These are phyloP conservation scores for Diddensiella transvaalensis DNA, from an alignment of 805 yeast species.

Conservation along the genomic window DNA sequence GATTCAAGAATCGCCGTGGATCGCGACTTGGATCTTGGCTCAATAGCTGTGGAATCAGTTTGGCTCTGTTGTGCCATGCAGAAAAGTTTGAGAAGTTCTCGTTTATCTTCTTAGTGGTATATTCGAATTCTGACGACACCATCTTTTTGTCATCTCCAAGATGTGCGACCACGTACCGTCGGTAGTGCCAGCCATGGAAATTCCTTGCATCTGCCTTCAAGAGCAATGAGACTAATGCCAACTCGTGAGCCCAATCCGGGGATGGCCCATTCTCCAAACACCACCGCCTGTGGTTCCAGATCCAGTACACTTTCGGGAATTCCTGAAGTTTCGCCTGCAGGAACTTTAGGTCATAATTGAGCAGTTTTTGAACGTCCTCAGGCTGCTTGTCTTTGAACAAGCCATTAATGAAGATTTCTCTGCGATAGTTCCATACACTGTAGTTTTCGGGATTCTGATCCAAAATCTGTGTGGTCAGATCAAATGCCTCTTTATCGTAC, in stretches of 20 bases:
- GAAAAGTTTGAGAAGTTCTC: conserved; percentile 86
- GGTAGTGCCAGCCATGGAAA: conserved; percentile 94
- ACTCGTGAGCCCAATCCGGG: conserved; percentile 68
- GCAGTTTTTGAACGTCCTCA: conserved; percentile 31
- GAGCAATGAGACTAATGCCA: conserved; percentile 64
- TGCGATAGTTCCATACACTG: conserved; percentile 84
- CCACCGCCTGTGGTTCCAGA: conserved; percentile 94
- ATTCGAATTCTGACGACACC: conserved; percentile 59
- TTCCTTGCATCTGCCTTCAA: conserved; percentile 75
- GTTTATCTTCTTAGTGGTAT: conserved; percentile 74
- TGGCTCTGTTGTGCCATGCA: conserved; percentile 91
- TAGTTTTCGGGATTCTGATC: conserved; percentile 79
- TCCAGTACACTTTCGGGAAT: conserved; percentile 92
- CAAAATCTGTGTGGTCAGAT: conserved; percentile 55
- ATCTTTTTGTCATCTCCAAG: conserved; percentile 29
- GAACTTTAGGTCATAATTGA: conserved; percentile 59
- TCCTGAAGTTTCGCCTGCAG: conserved; percentile 54
- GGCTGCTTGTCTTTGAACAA: conserved; percentile 28
- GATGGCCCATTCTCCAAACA: conserved; percentile 50
- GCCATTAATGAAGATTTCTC: conserved; percentile 54
- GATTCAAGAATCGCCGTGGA: conserved; percentile 39
- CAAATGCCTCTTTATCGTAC: conserved; percentile 42
- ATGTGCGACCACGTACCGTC: conserved; percentile 60
- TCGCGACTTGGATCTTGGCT: conserved; percentile 7
- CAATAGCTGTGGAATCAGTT: conserved; percentile 47